Evolutionary conservation across 2,329 filamentous ascomycete species (phyloP).

Genomic region (Trichoderma oligosporum): DNA sequence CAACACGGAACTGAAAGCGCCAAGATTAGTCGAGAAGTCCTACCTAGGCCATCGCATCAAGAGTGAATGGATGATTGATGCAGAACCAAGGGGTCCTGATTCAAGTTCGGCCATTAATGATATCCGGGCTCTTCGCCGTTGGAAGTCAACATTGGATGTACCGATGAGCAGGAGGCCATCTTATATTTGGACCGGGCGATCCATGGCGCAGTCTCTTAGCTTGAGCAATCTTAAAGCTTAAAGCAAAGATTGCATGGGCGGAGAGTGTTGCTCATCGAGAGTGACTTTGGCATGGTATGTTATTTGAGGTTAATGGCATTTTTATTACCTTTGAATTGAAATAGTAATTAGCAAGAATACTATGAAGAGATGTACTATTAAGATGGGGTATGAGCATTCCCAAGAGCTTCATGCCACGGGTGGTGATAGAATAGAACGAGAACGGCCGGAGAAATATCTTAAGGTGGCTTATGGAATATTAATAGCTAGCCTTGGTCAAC

Average conservation of each 20-base stretch:
- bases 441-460: not conserved
- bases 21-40: not conserved
- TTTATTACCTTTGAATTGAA: not conserved
- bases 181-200: not conserved
- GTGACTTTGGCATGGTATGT: not conserved
- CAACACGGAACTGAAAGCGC: not conserved
- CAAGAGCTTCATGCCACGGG: not conserved
- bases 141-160: slow-evolving; percentile 17
- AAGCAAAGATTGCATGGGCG: not conserved
- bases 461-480: not conserved
- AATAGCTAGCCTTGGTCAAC: not conserved
- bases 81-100: not conserved
- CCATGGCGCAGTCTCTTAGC: slow-evolving; percentile 14
- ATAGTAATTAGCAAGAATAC: not conserved
- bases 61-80: slow-evolving; percentile 23
- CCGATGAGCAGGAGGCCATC: not conserved
- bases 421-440: not conserved
- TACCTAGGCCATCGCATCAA: slow-evolving; percentile 13
- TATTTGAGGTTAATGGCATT: not conserved
- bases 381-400: not conserved
- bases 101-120: not conserved
- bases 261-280: not conserved
- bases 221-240: slow-evolving; percentile 2
- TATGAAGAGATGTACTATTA: slow-evolving; percentile 12
- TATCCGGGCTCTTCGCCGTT: not conserved